Base-by-base conservation (phyloP, 768 basidiomycete genomes). In the Mrakia gelida region DNA sequence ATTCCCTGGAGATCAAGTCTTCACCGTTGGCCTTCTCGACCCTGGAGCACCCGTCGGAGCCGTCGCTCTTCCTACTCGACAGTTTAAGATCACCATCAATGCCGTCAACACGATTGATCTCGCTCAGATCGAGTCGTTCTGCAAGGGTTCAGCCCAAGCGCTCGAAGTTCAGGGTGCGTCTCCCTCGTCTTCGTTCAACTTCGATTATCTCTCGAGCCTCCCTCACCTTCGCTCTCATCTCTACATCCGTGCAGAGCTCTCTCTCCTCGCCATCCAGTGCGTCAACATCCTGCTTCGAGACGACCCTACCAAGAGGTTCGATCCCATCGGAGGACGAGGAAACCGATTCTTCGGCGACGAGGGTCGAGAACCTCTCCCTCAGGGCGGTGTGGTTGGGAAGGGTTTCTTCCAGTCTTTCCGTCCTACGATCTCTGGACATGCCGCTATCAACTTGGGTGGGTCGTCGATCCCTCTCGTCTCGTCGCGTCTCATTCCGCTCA, bases 41-140 rank as follows among this genome's bases (percentile, higher is more conserved):
- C 34, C 16, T n/a, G 38, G 38, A 21, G 65, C 65, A 3, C 65
- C 65, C 5, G 65, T 23, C 15, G 32, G 65, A 67, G 65, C 65
- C n/a, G 65, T 38, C 32, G 65, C 65, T 34, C 65, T 38, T n/a
- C 32, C 65, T 21, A 67, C 30, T 30, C 65, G 32, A 23, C 32
- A 67, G 65, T 67, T 67, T 34, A 67, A 67, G 65, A 38, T 67
- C 32, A 67, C 65, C 65, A 30, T 67, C 65, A 21, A 67, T 11
- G 32, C 30, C 11, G 65, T 67, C 65, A 67, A 67, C 65, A 30
- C 2, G 32, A 38, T 67, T 23, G 65, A 67, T 38, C 65, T 67
- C 65, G 28, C 30, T 38, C 65, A 67, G 32, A 23, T 67, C 32
- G 32, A 67, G 65, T 30, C 30, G 32, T 67, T 34, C 32, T 67